These are phyloP conservation scores for Hortiboletus campestris DNA, from an alignment of 768 basidiomycete species.

Conservation along the genomic window DNA sequence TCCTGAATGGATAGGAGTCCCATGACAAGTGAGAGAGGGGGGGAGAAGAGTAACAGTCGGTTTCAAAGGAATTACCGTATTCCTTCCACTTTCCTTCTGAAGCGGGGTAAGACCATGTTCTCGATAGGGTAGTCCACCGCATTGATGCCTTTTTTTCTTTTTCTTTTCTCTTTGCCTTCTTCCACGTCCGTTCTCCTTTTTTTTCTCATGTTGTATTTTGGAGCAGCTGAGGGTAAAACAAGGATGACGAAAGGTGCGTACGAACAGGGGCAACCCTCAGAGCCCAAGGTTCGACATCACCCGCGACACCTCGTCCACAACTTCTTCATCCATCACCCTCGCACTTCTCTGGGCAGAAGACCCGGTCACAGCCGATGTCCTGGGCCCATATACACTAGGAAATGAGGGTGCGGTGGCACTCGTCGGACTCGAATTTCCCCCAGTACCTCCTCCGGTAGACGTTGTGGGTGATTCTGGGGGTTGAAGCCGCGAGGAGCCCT, in stretches of 20 bases:
- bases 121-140: constrained; percentile 21
- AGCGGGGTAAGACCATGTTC: constrained; percentile 20
- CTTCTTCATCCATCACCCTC: constrained; percentile 49
- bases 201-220: constrained; percentile 3
- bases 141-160: neutral
- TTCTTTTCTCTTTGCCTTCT: neutral
- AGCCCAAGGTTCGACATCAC: constrained; percentile 76
- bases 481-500: constrained; percentile 56
- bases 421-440: constrained; percentile 75
- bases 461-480: constrained; percentile 81
- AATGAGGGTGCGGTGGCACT: constrained; percentile 78
- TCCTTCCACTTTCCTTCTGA: constrained; percentile 19
- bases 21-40: constrained; percentile 23
- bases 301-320: constrained; percentile 68
- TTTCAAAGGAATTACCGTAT: constrained; percentile 20
- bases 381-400: constrained; percentile 80
- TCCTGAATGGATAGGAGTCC: constrained; percentile 32
- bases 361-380: constrained; percentile 47
- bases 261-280: constrained; percentile 31
- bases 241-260: constrained; percentile 5
- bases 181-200: constrained; percentile 6
- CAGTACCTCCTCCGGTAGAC: constrained; percentile 67
- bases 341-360: constrained; percentile 42
- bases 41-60: constrained; percentile 13
- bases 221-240: constrained; percentile 8